Evolutionary conservation across 169 alveolate genomes (phyloP), one percentile per base, ranked within the genome.

Genomic region (Cryptosporidium sp.): DNA sequence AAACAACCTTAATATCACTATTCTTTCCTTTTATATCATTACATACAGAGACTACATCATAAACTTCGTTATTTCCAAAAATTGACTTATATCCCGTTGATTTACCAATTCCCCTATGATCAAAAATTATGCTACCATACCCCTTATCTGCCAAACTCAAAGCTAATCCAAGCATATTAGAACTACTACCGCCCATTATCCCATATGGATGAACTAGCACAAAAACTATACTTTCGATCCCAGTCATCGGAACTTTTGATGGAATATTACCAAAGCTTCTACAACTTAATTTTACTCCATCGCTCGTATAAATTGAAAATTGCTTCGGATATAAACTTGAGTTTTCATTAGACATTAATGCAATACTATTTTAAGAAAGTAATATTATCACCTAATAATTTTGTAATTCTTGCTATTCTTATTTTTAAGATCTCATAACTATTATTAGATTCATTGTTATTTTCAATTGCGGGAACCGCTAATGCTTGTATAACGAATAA

Each of bases 21-120:
- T 65, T 33, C 35, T 86, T 85, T 6, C 67, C 5, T 65, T 68
- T 70, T 16, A 72, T 84, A 29, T 92, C 94, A 4, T 70, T 33
- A 23, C 95, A 92, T 3, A 73, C 85, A 2, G 93, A 75, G 12
- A 91, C 71, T 56, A 91, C 93, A 75, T 92, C 95, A 9, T 58
- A 23, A 29, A 92, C 91, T 69, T 92, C 95, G 21, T 51, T 52
- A 39, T 67, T 70, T 23, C 94, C 94, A 52, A 92, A 62, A 23
- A 92, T 70, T 1, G 89, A 44, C 62, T 92, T 92, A 18, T 92
- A 45, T 23, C 94, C 94, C 0, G 93, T 48, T 14, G 94, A 92
- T 21, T 60, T 35, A 23, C 86, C 85, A 45, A 85, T 93, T 6
- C 94, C 94, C 23, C 94, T 73, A 23, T 85, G 92, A 73, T 92